Percentiles rank a stretch among this genome's conserved stretches.
phyloP scores from a whole-genome alignment of 169 alveolate genomes.

The Neospora caninum region DNA sequence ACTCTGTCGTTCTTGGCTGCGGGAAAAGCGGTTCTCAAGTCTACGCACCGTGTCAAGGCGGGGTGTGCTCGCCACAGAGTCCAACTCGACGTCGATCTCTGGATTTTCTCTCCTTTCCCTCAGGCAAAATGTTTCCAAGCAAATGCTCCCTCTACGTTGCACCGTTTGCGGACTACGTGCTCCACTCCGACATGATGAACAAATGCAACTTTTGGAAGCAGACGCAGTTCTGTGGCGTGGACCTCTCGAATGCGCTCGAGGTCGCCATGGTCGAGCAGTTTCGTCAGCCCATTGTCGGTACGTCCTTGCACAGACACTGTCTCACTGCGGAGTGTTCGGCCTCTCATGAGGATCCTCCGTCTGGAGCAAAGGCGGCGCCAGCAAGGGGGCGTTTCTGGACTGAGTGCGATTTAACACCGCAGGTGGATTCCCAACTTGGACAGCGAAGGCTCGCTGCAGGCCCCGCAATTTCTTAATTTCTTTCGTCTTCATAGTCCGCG shows the following conservation, averaged over 20 bases:
- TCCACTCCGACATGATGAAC: neutral
- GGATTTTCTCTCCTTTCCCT: neutral
- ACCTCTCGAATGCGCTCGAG: constrained; percentile 63
- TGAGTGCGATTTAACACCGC: too few relatives aligned
- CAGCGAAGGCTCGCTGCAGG: too few relatives aligned
- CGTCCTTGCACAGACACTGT: neutral
- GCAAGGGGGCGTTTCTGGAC: too few relatives aligned
- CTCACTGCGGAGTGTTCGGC: neutral
- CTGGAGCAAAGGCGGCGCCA: too few relatives aligned
- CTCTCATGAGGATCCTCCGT: neutral
- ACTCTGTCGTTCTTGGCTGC: too few relatives aligned
- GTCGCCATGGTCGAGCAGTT: constrained; percentile 67
- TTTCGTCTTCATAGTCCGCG: too few relatives aligned
- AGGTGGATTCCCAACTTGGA: too few relatives aligned
- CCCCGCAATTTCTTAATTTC: too few relatives aligned
- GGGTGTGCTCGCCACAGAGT: too few relatives aligned
- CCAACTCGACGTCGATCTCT: too few relatives aligned
- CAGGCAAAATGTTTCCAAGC: constrained; percentile 65
- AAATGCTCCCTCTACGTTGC: constrained; percentile 33
- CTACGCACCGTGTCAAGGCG: too few relatives aligned
- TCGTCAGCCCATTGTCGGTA: constrained; percentile 75
- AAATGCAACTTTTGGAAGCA: constrained; percentile 70
- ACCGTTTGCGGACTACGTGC: neutral
- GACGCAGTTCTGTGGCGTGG: constrained; percentile 72
- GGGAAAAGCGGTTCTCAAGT: too few relatives aligned